phyloP scores from a whole-genome alignment of 352 stramenopile genomes.

The Pythium dissimile region DNA sequence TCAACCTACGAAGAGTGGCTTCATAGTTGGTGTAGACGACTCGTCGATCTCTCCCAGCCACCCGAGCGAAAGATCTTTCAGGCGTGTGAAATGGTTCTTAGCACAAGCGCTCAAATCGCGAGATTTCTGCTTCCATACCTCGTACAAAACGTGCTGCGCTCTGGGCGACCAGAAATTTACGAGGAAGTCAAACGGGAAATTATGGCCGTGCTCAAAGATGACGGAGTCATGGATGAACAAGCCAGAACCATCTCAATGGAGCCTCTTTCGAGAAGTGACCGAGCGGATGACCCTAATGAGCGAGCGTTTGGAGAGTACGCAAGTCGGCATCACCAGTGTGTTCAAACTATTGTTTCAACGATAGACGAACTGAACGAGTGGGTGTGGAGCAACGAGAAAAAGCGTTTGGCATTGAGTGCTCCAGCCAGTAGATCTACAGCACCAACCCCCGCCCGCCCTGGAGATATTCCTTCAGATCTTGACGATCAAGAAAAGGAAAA shows the following conservation, averaged over 20 bases:
- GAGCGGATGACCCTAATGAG: constrained; percentile 13
- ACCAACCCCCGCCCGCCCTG: constrained; percentile 2
- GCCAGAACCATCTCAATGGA: constrained; percentile 2
- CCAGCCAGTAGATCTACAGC: constrained; percentile 12
- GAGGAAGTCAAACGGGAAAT: constrained; percentile 77
- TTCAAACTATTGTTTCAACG: constrained; percentile 81
- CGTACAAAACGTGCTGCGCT: constrained; percentile 82
- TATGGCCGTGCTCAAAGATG: constrained; percentile 74
- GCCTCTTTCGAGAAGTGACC: neutral
- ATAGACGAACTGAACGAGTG: constrained; percentile 88
- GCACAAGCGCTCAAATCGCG: constrained; percentile 66
- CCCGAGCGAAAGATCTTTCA: constrained; percentile 83
- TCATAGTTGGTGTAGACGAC: constrained; percentile 64
- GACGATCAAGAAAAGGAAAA: constrained; percentile 45
- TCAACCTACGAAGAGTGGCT: constrained; percentile 83
- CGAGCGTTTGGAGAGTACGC: constrained; percentile 50
- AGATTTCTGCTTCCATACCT: constrained; percentile 83
- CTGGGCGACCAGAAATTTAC: constrained; percentile 53
- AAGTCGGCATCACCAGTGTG: constrained; percentile 81
- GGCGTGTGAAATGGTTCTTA: constrained; percentile 58
- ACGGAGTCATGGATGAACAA: constrained; percentile 45
- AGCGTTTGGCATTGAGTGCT: constrained; percentile 54
- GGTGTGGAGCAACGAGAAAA: constrained; percentile 85
- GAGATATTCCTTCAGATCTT: constrained; percentile 25
- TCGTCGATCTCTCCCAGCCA: constrained; percentile 77